phyloP scores from a whole-genome alignment of 768 basidiomycete genomes.

The Boletus rubroflammeus region DNA sequence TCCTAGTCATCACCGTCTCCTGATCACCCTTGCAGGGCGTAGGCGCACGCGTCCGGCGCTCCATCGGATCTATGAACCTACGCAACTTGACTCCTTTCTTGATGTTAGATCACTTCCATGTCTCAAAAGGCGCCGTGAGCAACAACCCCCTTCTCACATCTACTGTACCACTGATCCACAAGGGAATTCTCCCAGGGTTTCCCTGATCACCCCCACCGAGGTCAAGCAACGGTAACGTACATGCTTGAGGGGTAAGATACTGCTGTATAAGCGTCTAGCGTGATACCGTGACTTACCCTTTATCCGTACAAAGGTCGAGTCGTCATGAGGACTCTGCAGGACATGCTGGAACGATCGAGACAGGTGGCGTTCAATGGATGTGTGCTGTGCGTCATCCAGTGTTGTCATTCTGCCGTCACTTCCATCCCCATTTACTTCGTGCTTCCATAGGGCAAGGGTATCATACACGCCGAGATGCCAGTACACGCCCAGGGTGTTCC shows the following conservation, averaged over 20 bases:
- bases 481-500: conserved; percentile 62
- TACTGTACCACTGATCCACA: neutral
- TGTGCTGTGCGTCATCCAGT: conserved; percentile 52
- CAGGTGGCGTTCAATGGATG: conserved; percentile 97
- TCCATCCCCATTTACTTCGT: neutral
- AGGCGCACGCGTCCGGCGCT: conserved; percentile 80
- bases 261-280: neutral
- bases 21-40: conserved; percentile 48
- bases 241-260: conserved; percentile 70
- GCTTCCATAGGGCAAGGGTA: conserved; percentile 53
- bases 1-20: neutral
- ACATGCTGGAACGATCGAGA: conserved; percentile 68
- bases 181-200: conserved; percentile 56
- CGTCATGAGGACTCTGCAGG: conserved; percentile 91
- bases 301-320: conserved; percentile 46
- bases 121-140: conserved; percentile 64
- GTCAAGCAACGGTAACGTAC: conserved; percentile 86
- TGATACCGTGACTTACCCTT: neutral
- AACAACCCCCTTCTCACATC: neutral
- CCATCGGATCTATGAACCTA: conserved; percentile 72
- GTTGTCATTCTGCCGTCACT: neutral
- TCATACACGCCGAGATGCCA: conserved; percentile 89
- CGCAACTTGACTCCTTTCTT: conserved; percentile 88
- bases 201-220: conserved; percentile 91
- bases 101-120: conserved; percentile 82